A percentile compares a stretch with the other conserved stretches of the same genome.
Conservation (phyloP, 2,329 filamentous ascomycete genomes). For the Coleophoma cylindrospora region DNA sequence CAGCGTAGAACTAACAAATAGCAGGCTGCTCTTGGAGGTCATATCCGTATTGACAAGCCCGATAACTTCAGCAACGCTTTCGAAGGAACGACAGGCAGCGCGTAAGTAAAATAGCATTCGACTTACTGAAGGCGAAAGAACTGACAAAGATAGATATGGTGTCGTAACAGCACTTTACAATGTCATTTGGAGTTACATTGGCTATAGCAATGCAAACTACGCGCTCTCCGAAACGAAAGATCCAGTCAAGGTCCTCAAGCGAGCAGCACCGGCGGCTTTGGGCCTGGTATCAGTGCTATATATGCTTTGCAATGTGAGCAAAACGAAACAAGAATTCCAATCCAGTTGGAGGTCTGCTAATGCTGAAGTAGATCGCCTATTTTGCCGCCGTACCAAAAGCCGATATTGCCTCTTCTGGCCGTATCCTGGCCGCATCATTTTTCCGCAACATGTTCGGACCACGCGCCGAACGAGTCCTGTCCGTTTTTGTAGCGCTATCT, state of each 20-base stretch:
- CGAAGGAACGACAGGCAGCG: conserved; percentile 58
- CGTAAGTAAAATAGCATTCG: conserved; percentile 30
- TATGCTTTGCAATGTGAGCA: conserved; percentile 52
- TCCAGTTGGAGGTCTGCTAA: neutral
- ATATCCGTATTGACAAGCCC: conserved; percentile 52
- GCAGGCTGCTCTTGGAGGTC: conserved; percentile 48
- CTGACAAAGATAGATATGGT: conserved; percentile 33
- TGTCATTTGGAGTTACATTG: conserved; percentile 66
- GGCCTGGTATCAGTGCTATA: conserved; percentile 55
- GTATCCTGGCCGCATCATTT: conserved; percentile 47
- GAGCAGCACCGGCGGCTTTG: conserved; percentile 58
- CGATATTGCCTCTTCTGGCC: conserved; percentile 45
- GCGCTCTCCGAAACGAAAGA: conserved; percentile 61
- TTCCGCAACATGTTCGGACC: conserved; percentile 52
- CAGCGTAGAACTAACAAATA: neutral
- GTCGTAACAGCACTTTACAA: conserved; percentile 68
- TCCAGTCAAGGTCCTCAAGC: conserved; percentile 58
- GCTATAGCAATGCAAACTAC: conserved; percentile 66
- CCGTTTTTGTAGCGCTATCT: conserved; percentile 62
- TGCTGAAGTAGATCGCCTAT: conserved; percentile 44
- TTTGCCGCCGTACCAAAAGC: conserved; percentile 52
- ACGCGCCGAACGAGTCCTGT: conserved; percentile 51
- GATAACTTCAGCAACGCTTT: conserved; percentile 62
- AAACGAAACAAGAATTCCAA: neutral
- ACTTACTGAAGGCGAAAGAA: conserved; percentile 2